Evolutionary conservation across 768 basidiomycete species (phyloP), one percentile per base, ranked within the genome.

Genomic region (Heimioporus sp.): DNA sequence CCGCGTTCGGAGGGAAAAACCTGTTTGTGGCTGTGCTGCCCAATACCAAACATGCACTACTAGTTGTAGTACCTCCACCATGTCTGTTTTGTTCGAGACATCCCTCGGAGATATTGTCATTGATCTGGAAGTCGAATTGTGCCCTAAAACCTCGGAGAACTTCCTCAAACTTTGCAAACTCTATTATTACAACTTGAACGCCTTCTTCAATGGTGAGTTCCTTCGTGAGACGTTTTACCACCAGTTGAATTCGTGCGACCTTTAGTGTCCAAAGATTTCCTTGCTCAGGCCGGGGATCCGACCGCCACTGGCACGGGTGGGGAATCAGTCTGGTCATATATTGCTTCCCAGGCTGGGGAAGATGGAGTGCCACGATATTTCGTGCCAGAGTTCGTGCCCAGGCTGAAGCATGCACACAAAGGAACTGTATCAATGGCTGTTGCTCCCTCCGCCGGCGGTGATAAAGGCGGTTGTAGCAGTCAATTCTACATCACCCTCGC

Each of bases 341-440:
- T 91, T 43, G 75, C 80, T 47, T 79, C 85, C 8, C 71, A 76
- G 58, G 58, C 52, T 37, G 64, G 60, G n/a, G 54, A 49, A 19
- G 31, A 64, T 50, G 49, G 62, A 35, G 65, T 76, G 8, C 73
- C 84, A n/a, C 85, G 94, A 24, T 95, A 97, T 70, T 95, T 95
- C 64, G 66, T 80, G n/a, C 94, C 94, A 0, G 90, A 92, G 65
- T 77, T 94, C 49, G 71, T 81, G 2, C 85, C 90, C 1, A 81
- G 78, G 51, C 77, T 98, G 53, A 98, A 98, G 70, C 97, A 99
- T 65, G 77, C 76, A 0, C 71, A 75, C 10, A 85, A 81, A 58
- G 97, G 97, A 17, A 98, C 93, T 0, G 89, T 99, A 15, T 98
- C 94, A 0, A 98, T 98, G 97, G 97, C 97, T 9, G 84, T 98